These are phyloP conservation scores for Dendrobium nobile DNA, from an alignment of 106 monocot species.

Conservation along the genomic window DNA sequence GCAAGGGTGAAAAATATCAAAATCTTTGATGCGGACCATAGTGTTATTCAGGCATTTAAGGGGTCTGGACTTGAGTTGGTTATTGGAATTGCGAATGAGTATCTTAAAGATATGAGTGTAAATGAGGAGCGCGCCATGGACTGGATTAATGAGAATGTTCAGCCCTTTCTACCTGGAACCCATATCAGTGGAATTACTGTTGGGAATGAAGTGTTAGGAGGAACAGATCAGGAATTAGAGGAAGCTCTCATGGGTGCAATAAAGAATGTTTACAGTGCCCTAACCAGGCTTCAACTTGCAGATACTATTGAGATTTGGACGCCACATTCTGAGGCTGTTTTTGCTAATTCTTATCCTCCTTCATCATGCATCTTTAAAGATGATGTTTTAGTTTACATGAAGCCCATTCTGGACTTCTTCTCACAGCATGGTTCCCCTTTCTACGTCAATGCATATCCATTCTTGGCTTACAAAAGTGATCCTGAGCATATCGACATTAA, in stretches of 20 bases:
- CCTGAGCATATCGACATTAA: slow-evolving; percentile 60
- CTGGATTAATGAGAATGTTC: slow-evolving; percentile 74
- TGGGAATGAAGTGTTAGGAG: slow-evolving; percentile 72
- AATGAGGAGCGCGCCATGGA: slow-evolving; percentile 41
- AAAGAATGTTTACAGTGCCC: slow-evolving; percentile 43
- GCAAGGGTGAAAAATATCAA: slow-evolving; percentile 58
- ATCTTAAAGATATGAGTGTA: slow-evolving; percentile 48
- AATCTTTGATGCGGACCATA: slow-evolving; percentile 71
- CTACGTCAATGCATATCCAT: slow-evolving; percentile 71
- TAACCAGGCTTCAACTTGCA: slow-evolving; percentile 36
- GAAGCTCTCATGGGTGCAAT: slow-evolving; percentile 60
- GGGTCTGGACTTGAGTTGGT: slow-evolving; percentile 57
- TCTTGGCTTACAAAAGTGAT: slow-evolving; percentile 62
- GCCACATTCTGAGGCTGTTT: slow-evolving; percentile 74
- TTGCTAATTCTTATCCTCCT: slow-evolving; percentile 68
- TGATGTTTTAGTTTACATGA: slow-evolving; percentile 36
- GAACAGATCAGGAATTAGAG: slow-evolving; percentile 32
- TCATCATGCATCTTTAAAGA: slow-evolving; percentile 64
- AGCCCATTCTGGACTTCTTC: slow-evolving; percentile 63
- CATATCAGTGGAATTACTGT: slow-evolving; percentile 52
- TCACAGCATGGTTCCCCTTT: slow-evolving; percentile 45
- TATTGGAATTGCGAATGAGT: slow-evolving; percentile 42
- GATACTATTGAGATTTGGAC: slow-evolving; percentile 50
- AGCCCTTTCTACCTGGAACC: slow-evolving; percentile 56
- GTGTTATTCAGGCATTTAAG: slow-evolving; percentile 62